phyloP scores from a whole-genome alignment of 148 eudicot genomes.

The Tetragonia tetragonoides region DNA sequence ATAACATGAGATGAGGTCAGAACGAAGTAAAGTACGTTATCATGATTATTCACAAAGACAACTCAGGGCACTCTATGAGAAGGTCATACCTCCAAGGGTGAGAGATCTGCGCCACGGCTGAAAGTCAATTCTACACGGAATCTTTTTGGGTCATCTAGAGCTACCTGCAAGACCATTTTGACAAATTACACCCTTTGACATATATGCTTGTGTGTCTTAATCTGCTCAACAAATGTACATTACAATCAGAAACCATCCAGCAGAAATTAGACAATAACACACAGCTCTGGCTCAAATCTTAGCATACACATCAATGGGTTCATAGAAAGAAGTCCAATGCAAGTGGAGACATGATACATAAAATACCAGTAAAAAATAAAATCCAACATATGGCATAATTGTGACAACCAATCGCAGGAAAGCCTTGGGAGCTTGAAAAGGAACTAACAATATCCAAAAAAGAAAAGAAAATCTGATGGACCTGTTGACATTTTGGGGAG shows the following conservation, averaged over 20 bases:
- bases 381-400: too few relatives aligned
- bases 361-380: too few relatives aligned
- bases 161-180: conserved; percentile 48
- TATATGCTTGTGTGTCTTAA: too few relatives aligned
- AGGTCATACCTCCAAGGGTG: conserved; percentile 75
- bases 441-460: too few relatives aligned
- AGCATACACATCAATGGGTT: not conserved
- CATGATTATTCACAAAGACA: not conserved
- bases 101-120: conserved; percentile 98
- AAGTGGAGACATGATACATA: not conserved
- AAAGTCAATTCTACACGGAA: conserved; percentile 91
- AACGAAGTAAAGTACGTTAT: too few relatives aligned
- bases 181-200: not conserved
- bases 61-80: not conserved
- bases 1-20: too few relatives aligned
- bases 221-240: too few relatives aligned
- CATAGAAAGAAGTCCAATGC: not conserved
- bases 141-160: conserved; percentile 79
- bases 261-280: too few relatives aligned
- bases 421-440: not conserved
- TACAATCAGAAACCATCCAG: too few relatives aligned
- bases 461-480: too few relatives aligned
- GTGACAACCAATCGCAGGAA: too few relatives aligned
- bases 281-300: not conserved
- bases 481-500: not conserved